These are phyloP conservation scores for Carex arenaria DNA, from an alignment of 202 grass and related monocot species.

Conservation along the genomic window DNA sequence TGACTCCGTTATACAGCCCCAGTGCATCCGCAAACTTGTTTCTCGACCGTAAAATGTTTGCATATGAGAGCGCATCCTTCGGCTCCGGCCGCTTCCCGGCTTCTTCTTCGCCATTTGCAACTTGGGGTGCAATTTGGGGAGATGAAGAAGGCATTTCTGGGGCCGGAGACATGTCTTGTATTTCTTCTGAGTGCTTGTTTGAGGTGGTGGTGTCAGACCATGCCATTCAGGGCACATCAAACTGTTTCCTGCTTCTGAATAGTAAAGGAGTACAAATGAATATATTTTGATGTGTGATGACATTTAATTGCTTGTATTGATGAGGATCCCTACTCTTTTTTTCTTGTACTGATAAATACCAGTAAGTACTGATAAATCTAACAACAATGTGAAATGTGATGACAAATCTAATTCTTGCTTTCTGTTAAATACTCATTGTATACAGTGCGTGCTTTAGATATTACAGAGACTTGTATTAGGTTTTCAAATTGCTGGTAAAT, in stretches of 20 bases:
- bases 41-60: constrained; percentile 72
- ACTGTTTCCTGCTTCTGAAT: not conserved
- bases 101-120: not conserved
- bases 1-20: constrained; percentile 61
- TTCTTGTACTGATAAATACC: not conserved
- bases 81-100: constrained; percentile 41
- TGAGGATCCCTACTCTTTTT: not conserved
- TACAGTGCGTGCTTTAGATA: not conserved
- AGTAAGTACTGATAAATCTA: no score
- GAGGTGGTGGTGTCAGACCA: constrained; percentile 12
- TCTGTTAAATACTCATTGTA: not conserved
- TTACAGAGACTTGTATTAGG: not conserved
- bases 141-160: no score
- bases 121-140: not conserved
- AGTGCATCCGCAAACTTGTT: constrained; percentile 83
- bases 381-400: no score
- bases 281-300: not conserved
- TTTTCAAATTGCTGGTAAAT: not conserved
- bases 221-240: constrained; percentile 14
- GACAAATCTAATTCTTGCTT: not conserved
- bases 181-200: constrained; percentile 1
- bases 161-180: not conserved
- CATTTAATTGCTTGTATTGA: not conserved
- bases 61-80: constrained; percentile 55
- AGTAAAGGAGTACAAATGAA: not conserved